Evolutionary conservation across 1,284 basidiomycete species (phyloP).

Genomic region (Inonotus obliquus): DNA sequence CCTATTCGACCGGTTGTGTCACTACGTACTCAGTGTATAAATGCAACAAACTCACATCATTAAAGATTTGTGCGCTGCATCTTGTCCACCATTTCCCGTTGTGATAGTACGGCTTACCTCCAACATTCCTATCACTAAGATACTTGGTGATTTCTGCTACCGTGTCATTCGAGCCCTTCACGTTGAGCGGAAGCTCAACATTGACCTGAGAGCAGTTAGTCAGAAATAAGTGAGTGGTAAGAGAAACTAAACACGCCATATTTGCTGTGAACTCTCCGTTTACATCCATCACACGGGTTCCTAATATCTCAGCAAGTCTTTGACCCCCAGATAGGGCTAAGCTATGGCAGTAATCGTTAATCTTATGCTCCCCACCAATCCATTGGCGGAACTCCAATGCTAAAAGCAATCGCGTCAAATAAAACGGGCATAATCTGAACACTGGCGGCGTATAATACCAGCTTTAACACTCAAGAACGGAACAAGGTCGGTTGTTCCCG

Average conservation of each 20-base stretch:
- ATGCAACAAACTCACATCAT: slow-evolving; percentile 46
- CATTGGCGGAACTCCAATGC: slow-evolving; percentile 76
- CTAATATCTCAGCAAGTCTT: slow-evolving; percentile 57
- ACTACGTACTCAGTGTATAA: neutral
- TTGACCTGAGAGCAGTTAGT: slow-evolving; percentile 38
- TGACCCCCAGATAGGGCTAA: slow-evolving; percentile 74
- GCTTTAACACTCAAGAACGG: slow-evolving; percentile 42
- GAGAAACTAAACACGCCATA: slow-evolving; percentile 44
- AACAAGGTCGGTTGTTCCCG: slow-evolving; percentile 59
- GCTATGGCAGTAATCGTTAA: slow-evolving; percentile 70
- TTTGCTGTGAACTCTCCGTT: slow-evolving; percentile 61
- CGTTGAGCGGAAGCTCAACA: slow-evolving; percentile 49
- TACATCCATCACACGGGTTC: slow-evolving; percentile 62
- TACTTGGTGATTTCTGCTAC: slow-evolving; percentile 34
- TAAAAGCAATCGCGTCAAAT: slow-evolving; percentile 20
- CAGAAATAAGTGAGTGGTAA: neutral
- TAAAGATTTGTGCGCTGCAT: slow-evolving; percentile 70
- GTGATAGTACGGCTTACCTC: slow-evolving; percentile 46
- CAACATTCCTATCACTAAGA: slow-evolving; percentile 40
- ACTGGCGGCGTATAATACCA: neutral
- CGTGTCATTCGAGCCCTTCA: slow-evolving; percentile 26
- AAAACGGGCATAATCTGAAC: neutral
- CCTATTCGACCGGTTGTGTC: slow-evolving; percentile 27
- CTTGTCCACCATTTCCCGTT: slow-evolving; percentile 67
- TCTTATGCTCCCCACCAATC: slow-evolving; percentile 80